Percentiles rank a stretch among this genome's conserved stretches.
Conservation (phyloP, 2,329 filamentous ascomycete species). For the Exophiala dermatitidis region DNA sequence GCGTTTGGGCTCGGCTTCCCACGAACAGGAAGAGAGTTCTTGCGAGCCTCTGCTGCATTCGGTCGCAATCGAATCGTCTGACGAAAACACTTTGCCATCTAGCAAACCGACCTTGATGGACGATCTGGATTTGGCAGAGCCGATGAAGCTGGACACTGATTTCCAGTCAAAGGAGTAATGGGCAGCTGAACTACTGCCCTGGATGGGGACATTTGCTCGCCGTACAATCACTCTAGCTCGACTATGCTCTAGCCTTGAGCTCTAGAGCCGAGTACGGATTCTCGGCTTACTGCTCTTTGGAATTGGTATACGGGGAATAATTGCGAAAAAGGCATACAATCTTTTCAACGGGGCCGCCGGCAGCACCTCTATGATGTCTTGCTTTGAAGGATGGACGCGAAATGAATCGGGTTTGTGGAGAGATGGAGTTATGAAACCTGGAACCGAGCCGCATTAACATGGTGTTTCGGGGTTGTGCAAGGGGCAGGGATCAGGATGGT, state of each 20-base stretch:
- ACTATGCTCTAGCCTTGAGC: too few species aligned
- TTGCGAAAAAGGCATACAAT: conserved; percentile 3
- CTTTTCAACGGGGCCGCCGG: conserved; percentile 14
- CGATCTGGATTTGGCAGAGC: conserved; percentile 22
- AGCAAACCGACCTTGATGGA: conserved; percentile 17
- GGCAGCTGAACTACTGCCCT: neutral
- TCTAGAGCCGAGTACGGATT: neutral
- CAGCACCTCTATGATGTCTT: conserved; percentile 6
- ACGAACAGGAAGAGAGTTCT: conserved; percentile 35
- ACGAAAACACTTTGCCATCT: conserved; percentile 13
- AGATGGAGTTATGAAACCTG: neutral
- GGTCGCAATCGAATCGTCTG: conserved; percentile 21
- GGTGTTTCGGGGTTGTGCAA: too few species aligned
- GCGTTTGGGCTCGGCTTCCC: conserved; percentile 37
- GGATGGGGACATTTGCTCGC: neutral
- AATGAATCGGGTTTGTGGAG: conserved; percentile 1
- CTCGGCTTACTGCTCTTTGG: neutral
- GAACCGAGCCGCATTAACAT: too few species aligned
- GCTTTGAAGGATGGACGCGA: conserved; percentile 1
- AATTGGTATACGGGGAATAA: neutral
- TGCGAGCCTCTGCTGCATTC: conserved; percentile 30
- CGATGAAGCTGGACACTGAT: conserved; percentile 11
- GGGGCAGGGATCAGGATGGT: too few species aligned
- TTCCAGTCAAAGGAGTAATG: conserved; percentile 9
- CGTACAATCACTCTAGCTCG: too few species aligned